Percentiles rank a stretch among this genome's conserved stretches.
Conservation (phyloP, 305 asterid genomes). For the Fraxinus velutina region DNA sequence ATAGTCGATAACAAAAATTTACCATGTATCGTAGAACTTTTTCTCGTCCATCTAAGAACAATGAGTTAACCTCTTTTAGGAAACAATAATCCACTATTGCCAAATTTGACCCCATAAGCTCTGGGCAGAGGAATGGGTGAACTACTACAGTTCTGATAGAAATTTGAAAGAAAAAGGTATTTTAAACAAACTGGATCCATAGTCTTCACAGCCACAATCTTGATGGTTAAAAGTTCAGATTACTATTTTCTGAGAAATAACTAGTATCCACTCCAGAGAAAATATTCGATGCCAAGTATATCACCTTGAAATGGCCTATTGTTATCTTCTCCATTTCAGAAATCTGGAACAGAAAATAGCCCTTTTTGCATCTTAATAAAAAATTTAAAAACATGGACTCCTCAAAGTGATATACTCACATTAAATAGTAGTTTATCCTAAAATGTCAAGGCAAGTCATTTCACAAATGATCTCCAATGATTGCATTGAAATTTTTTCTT, state of each 20-base stretch:
- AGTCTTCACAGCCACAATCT: neutral
- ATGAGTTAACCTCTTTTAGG: neutral
- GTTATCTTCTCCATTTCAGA: neutral
- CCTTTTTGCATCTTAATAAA: neutral
- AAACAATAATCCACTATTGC: neutral
- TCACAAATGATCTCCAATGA: neutral
- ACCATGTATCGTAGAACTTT: neutral
- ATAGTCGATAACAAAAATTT: neutral
- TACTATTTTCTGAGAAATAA: neutral
- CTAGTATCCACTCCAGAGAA: neutral
- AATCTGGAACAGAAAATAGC: neutral
- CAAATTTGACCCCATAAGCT: neutral
- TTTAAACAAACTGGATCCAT: neutral
- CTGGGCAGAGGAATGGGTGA: neutral
- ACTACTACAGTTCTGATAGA: neutral
- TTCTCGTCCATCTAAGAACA: neutral
- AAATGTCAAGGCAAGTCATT: neutral
- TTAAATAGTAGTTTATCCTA: neutral
- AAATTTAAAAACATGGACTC: neutral
- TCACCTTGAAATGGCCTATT: neutral
- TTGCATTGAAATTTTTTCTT: neutral
- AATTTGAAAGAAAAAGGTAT: neutral
- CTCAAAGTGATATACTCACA: neutral
- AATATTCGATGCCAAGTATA: neutral
- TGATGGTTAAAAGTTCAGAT: neutral